Percentiles rank a stretch among this genome's conserved stretches.
These are phyloP conservation scores for California macrophylla DNA, from an alignment of 441 rosid genomes.

Conservation along the genomic window DNA sequence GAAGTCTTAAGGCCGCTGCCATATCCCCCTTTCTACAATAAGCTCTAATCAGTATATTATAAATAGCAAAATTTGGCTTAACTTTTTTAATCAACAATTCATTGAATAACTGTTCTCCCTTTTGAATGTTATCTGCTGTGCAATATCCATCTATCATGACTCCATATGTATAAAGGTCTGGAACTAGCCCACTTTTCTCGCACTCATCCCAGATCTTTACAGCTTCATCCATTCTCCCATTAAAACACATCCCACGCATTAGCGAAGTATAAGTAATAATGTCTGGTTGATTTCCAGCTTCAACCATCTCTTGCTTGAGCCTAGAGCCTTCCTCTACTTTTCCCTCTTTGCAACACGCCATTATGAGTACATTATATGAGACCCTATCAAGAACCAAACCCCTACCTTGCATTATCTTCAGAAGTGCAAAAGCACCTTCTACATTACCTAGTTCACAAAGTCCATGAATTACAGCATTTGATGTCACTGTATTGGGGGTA, in stretches of 20 bases:
- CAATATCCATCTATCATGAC: constrained; percentile 54
- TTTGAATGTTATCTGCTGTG: constrained; percentile 42
- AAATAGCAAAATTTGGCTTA: constrained; percentile 37
- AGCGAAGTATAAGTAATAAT: constrained; percentile 39
- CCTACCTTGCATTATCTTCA: constrained; percentile 41
- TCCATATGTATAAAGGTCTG: constrained; percentile 42
- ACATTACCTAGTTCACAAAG: constrained; percentile 50
- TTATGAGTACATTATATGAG: constrained; percentile 54
- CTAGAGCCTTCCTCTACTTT: constrained; percentile 40
- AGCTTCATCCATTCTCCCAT: constrained; percentile 44
- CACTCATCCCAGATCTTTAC: constrained; percentile 40
- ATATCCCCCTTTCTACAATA: constrained; percentile 40
- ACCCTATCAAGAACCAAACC: constrained; percentile 41
- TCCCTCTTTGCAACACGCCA: constrained; percentile 39
- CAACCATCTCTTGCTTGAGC: constrained; percentile 43
- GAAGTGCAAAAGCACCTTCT: constrained; percentile 41
- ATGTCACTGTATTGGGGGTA: constrained; percentile 36
- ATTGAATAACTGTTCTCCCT: constrained; percentile 38
- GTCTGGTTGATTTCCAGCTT: constrained; percentile 43
- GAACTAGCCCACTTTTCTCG: constrained; percentile 32
- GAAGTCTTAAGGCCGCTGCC: constrained; percentile 31
- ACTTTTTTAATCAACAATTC: constrained; percentile 30
- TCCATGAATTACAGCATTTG: constrained; percentile 70
- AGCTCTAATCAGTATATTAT: constrained; percentile 40
- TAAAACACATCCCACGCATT: constrained; percentile 31